These are phyloP conservation scores for Phialocephala subalpina DNA, from an alignment of 2,329 filamentous ascomycete species.

Conservation along the genomic window DNA sequence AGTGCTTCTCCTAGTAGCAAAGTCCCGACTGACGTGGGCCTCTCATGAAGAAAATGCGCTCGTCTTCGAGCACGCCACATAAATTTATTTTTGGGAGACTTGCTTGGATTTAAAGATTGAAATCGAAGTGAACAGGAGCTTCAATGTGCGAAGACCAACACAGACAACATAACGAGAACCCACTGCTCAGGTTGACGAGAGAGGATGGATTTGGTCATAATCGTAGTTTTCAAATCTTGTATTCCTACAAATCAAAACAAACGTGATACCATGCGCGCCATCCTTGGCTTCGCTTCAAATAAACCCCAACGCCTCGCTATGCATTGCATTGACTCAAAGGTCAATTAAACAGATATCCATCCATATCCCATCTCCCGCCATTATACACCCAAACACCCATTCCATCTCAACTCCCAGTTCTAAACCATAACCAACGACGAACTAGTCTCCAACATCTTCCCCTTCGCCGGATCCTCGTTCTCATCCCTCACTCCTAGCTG, in stretches of 20 bases:
- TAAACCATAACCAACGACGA: slow-evolving; percentile 39
- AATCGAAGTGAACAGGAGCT: too few relatives aligned
- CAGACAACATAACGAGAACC: too few relatives aligned
- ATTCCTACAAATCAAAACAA: neutral
- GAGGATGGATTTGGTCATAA: too few relatives aligned
- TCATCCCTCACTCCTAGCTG: slow-evolving; percentile 29
- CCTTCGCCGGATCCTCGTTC: slow-evolving; percentile 25
- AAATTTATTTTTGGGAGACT: too few relatives aligned
- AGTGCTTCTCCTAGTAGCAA: too few relatives aligned
- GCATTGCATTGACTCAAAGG: slow-evolving; percentile 20
- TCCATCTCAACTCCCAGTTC: too few relatives aligned
- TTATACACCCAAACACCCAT: neutral
- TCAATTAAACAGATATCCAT: neutral
- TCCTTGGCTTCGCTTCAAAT: neutral
- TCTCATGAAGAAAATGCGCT: too few relatives aligned
- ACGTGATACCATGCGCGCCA: slow-evolving; percentile 6
- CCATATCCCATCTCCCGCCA: neutral
- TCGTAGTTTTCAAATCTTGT: neutral
- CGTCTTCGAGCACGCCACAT: too few relatives aligned
- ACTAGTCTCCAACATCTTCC: slow-evolving; percentile 26
- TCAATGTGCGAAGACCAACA: too few relatives aligned
- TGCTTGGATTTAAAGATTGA: too few relatives aligned
- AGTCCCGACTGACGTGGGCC: too few relatives aligned
- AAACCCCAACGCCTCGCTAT: slow-evolving; percentile 32
- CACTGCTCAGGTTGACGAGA: too few relatives aligned